Evolutionary conservation across 169 alveolate species (phyloP).

Genomic region (Plasmodium inui): DNA sequence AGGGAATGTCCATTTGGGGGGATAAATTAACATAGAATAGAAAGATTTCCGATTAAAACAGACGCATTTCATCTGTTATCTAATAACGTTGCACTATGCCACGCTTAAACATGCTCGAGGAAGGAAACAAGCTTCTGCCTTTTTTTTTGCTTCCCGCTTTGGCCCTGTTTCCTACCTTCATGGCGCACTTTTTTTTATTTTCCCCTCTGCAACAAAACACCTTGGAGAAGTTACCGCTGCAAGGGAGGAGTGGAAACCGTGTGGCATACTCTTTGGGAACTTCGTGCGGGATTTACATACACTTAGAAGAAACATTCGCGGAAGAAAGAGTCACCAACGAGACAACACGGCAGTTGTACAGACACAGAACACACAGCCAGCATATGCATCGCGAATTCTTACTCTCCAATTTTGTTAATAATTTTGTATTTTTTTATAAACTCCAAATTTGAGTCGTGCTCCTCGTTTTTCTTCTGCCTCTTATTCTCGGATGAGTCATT

Average conservation of each 20-base stretch:
- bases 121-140: not conserved
- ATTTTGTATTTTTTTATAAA: constrained; percentile 72
- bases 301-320: not conserved
- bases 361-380: not conserved
- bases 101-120: not conserved
- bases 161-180: constrained; percentile 34
- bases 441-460: constrained; percentile 64
- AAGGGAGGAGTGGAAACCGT: not conserved
- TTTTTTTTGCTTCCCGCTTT: not conserved
- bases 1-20: not conserved
- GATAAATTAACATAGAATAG: not conserved
- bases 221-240: constrained; percentile 70
- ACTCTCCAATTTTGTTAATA: constrained; percentile 75
- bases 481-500: constrained; percentile 53
- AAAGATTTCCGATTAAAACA: not conserved
- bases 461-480: constrained; percentile 64
- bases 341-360: not conserved
- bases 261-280: not conserved
- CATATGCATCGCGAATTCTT: not conserved
- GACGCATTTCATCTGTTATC: not conserved
- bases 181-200: constrained; percentile 69
- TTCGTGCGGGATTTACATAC: not conserved
- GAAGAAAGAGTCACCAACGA: not conserved
- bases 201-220: constrained; percentile 74
- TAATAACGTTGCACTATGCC: not conserved